Conservation (phyloP, 495 filamentous ascomycete species). For the Glarea lozoyensis region DNA sequence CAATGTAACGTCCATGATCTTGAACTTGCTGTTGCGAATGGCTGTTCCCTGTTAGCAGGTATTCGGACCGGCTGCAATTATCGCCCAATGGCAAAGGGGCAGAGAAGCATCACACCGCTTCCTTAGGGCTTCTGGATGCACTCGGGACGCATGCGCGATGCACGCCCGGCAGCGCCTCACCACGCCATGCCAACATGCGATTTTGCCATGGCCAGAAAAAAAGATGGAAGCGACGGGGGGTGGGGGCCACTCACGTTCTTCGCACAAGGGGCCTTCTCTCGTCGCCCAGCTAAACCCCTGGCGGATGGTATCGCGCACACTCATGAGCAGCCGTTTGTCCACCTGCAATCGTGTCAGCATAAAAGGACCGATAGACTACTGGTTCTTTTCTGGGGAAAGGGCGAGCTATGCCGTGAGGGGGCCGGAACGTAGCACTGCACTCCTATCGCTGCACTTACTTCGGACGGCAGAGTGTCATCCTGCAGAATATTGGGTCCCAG, state of each 20-base stretch:
- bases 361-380: conserved; percentile 20
- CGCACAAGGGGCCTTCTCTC: conserved; percentile 90
- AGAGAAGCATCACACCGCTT: conserved; percentile 20
- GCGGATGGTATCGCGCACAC: conserved; percentile 80
- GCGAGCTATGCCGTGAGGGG: not conserved
- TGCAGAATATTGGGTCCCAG: conserved; percentile 92
- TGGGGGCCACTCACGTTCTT: conserved; percentile 71
- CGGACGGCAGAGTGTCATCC: conserved; percentile 86
- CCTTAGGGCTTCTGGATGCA: too few species aligned
- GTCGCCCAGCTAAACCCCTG: conserved; percentile 97
- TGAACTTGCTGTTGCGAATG: conserved; percentile 94
- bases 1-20: conserved; percentile 81
- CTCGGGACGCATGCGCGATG: too few species aligned
- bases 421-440: not conserved
- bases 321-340: conserved; percentile 81
- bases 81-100: conserved; percentile 13
- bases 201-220: conserved; percentile 13
- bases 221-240: conserved; percentile 16
- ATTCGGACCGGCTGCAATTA: conserved; percentile 6
- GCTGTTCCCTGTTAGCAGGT: too few species aligned
- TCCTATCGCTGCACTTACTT: conserved; percentile 36
- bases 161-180: too few species aligned
- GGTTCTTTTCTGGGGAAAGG: not conserved
- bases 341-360: conserved; percentile 41
- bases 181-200: too few species aligned